These are phyloP conservation scores for Candida silvicultrix DNA, from an alignment of 805 yeast species.

Conservation along the genomic window DNA sequence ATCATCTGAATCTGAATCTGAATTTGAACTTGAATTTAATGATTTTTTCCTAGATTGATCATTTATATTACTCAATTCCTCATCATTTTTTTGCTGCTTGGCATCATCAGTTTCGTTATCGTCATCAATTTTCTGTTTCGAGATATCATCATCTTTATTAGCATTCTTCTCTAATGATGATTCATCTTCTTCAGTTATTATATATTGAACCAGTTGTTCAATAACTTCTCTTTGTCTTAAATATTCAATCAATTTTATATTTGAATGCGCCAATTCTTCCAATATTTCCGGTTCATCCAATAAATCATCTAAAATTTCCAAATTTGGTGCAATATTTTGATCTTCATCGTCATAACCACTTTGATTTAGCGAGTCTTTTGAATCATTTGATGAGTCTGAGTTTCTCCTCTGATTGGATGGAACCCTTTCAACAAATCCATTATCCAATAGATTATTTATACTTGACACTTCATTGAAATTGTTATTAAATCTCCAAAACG, in stretches of 20 bases:
- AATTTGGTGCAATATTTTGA: constrained; percentile 33
- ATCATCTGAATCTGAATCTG: constrained; percentile 25
- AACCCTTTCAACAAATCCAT: constrained; percentile 37
- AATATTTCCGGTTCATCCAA: constrained; percentile 71
- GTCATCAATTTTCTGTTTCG: constrained; percentile 3
- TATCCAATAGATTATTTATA: constrained; percentile 39
- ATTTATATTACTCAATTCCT: constrained; percentile 12
- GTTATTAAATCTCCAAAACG: constrained; percentile 59
- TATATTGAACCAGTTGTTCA: constrained; percentile 58
- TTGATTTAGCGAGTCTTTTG: constrained; percentile 16
- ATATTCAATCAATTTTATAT: constrained; percentile 70
- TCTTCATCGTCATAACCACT: constrained; percentile 28
- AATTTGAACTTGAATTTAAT: constrained; percentile 17
- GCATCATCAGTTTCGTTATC: constrained; percentile 8
- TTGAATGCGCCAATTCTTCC: constrained; percentile 67
- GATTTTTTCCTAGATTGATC: constrained; percentile 9
- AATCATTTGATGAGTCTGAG: constrained; percentile 14
- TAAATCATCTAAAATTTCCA: constrained; percentile 45
- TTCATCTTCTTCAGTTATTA: constrained; percentile 38
- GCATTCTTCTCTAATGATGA: constrained; percentile 3
- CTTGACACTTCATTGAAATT: constrained; percentile 51
- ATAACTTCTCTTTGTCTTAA: constrained; percentile 74
- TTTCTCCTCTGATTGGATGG: constrained; percentile 21
- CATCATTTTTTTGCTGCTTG: too few relatives aligned
- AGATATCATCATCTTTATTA: constrained; percentile 12